These are phyloP conservation scores for Umbelopsis sp. DNA, from an alignment of 192 early-diverging fungal species.

Conservation along the genomic window DNA sequence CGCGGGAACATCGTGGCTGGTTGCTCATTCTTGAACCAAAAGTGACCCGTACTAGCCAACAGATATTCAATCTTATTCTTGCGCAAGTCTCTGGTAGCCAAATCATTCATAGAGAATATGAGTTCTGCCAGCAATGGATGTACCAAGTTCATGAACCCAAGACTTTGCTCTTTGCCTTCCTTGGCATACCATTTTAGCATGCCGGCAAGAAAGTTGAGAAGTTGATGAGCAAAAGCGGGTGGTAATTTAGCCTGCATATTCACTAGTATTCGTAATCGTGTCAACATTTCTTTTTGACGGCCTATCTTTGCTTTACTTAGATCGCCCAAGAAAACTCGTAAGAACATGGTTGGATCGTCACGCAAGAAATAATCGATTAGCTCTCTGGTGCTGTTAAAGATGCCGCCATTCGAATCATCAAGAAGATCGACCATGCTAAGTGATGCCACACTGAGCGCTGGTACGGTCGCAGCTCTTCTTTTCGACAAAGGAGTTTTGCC, in stretches of 20 bases:
- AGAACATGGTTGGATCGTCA: constrained; percentile 58
- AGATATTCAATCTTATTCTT: constrained; percentile 62
- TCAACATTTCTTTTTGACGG: constrained; percentile 42
- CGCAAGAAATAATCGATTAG: constrained; percentile 51
- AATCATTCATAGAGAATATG: constrained; percentile 52
- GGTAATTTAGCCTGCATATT: constrained; percentile 52
- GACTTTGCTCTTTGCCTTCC: constrained; percentile 42
- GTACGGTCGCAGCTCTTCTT: constrained; percentile 41
- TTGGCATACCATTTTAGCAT: constrained; percentile 59
- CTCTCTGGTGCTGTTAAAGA: constrained; percentile 45
- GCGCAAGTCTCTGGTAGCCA: constrained; percentile 55
- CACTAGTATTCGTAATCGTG: constrained; percentile 47
- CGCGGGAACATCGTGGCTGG: constrained; percentile 56
- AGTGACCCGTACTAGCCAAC: constrained; percentile 49
- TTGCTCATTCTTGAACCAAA: constrained; percentile 55
- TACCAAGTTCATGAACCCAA: constrained; percentile 42
- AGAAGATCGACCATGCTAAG: constrained; percentile 52
- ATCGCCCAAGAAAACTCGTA: constrained; percentile 55
- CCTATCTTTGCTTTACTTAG: constrained; percentile 45
- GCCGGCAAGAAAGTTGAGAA: constrained; percentile 60
- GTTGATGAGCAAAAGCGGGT: constrained; percentile 49
- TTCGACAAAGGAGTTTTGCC: constrained; percentile 22
- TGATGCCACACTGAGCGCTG: constrained; percentile 47
- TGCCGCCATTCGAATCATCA: constrained; percentile 52
- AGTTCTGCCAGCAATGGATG: constrained; percentile 55